phyloP scores from a whole-genome alignment of 805 yeast genomes.

The Wickerhamomyces hampshirensis region DNA sequence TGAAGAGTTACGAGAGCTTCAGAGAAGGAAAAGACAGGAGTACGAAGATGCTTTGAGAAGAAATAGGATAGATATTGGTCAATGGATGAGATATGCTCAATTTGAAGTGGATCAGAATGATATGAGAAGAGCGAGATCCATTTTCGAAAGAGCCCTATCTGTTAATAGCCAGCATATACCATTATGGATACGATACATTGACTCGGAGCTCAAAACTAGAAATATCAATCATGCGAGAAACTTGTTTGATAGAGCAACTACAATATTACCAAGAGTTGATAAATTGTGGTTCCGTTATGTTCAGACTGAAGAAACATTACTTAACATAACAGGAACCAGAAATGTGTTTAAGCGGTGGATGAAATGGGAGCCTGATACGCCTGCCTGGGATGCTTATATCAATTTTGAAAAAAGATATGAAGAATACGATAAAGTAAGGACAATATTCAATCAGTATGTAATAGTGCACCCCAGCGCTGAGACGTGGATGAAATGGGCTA shows the following conservation, averaged over 20 bases:
- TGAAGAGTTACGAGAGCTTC: slow-evolving; percentile 76
- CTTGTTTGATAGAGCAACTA: slow-evolving; percentile 71
- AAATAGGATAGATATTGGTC: slow-evolving; percentile 75
- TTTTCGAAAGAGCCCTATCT: slow-evolving; percentile 82
- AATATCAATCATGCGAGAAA: slow-evolving; percentile 88
- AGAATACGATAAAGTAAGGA: slow-evolving; percentile 52
- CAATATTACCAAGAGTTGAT: slow-evolving; percentile 69
- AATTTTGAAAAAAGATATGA: slow-evolving; percentile 68
- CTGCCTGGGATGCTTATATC: slow-evolving; percentile 73
- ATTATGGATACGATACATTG: slow-evolving; percentile 81
- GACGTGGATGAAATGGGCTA: slow-evolving; percentile 74
- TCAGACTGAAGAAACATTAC: slow-evolving; percentile 74
- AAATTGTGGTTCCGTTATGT: slow-evolving; percentile 85
- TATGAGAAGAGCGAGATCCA: slow-evolving; percentile 71
- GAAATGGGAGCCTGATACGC: slow-evolving; percentile 60
- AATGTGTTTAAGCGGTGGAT: slow-evolving; percentile 76
- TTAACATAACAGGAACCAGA: slow-evolving; percentile 57
- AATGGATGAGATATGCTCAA: slow-evolving; percentile 89
- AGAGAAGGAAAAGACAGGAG: slow-evolving; percentile 71
- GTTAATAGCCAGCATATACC: slow-evolving; percentile 75
- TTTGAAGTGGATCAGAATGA: slow-evolving; percentile 85
- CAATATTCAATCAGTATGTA: slow-evolving; percentile 53
- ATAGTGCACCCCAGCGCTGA: slow-evolving; percentile 43
- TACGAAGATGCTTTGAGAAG: slow-evolving; percentile 84
- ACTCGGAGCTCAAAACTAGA: slow-evolving; percentile 64